Evolutionary conservation across 352 stramenopile genomes (phyloP), one percentile per base, ranked within the genome.

Genomic region (Halophytophthora polymorphica): DNA sequence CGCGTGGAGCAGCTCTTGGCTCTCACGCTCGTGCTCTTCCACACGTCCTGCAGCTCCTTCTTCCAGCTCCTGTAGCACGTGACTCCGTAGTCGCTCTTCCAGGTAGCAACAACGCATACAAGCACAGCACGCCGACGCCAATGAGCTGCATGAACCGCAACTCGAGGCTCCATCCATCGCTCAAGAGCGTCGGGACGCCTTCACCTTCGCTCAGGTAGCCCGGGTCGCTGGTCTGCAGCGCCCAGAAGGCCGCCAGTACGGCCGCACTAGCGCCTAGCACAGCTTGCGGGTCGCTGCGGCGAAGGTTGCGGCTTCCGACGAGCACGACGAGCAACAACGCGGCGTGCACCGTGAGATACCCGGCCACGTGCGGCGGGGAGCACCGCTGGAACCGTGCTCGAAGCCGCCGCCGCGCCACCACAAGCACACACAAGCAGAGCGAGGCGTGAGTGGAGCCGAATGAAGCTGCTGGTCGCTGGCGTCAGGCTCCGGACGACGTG

Each of bases 141-240:
- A n/a, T n/a, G 25, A 31, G 25, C 25, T 31, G 4, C 25, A 31
- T 8, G 25, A 31, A 31, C 4, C 25, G 25, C 25, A 31, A 31
- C 25, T 31, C 8, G 25, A 31, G 25, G 4, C 25, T 4, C 25
- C 8, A 31, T 31, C 25, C 8, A 8, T 4, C 25, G 25, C 25
- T 31, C 25, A 8, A 31, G 25, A 4, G 25, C 25, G 25, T 31
- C 25, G 25, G 25, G 8, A 31, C 4, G 7, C 14, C 34, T 17
- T 17, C 45, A 72, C 61, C 64, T 64, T 81, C 58, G n/a, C 34
- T 57, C 36, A 79, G 50, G 34, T 66, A 76, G 1, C 63, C 72
- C 11, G 68, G 72, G 36, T 83, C 63, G 35, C 72, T 79, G 7
- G 59, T 52, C 40, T 83, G 69, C 1, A 81, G 31, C 6, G 43